Base-by-base conservation (phyloP, 306 rosid genomes). In the Delonix regia region DNA sequence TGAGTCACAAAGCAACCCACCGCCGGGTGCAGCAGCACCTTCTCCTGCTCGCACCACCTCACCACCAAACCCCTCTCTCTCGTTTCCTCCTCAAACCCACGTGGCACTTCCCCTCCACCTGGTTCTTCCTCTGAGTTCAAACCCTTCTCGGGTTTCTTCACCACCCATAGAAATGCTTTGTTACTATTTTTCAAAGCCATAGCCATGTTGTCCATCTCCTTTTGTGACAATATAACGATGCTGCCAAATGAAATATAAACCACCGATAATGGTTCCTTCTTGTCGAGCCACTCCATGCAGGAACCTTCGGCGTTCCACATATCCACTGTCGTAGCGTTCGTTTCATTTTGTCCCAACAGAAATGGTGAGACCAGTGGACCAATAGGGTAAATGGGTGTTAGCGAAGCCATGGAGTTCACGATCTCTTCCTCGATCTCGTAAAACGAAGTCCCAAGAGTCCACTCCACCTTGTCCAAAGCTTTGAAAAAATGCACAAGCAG, bases 1-100 rank as follows among this genome's bases (percentile, higher is more conserved):
- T 88, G 93, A n/a, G 87, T 88, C 66, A 91, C 1, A 18, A 91
- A 88, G 28, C 93, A 84, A 27, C 81, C 96, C 51, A 91, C 78
- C 0, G 96, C 80, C 13, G 75, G 61, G 83, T 91, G 93, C 85
- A 78, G 84, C 0, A 90, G 59, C 34, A 90, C 94, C 24, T 83
- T 90, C 81, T 85, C 91, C 44, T 91, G 96, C 0, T 81, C 36
- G 56, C 96, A 87, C 96, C 93, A 90, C 2, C 66, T 78, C 28
- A 88, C 91, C 42, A 87, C 80, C 33, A 87, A 28, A 34, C 86
- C 91, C 15, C 4, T 80, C 51, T 69, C 91, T 65, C 52, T 71
- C 0, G 78, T 84, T 39, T 84, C 90, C 7, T 84, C 82, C 57
- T 75, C 9, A 60, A 90, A 83, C 4, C 65, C 80, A 19, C 3